Evolutionary conservation across 2,329 filamentous ascomycete genomes (phyloP).

Genomic region (Akanthomyces lecanii): DNA sequence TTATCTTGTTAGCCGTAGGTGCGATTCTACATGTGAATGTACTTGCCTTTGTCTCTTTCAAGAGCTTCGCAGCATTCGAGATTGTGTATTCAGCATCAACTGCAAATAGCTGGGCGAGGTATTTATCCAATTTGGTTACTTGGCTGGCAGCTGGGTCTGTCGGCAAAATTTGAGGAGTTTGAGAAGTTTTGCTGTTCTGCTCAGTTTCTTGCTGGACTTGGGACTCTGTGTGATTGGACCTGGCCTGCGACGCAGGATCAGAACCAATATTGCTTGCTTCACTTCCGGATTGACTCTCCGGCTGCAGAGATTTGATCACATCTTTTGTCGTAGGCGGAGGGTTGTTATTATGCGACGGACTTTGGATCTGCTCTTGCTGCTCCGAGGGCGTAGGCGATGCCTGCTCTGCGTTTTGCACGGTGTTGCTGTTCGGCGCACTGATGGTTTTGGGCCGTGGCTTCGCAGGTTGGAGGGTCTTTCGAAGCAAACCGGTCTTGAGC

Average conservation of each 20-base stretch:
- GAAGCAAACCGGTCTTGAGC: too few species aligned
- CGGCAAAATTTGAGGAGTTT: neutral
- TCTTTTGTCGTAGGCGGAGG: neutral
- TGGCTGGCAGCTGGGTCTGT: rapidly evolving
- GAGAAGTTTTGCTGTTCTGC: neutral
- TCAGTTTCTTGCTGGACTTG: neutral
- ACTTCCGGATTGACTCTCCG: neutral
- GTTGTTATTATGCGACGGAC: neutral
- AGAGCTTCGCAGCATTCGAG: neutral
- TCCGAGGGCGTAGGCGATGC: neutral
- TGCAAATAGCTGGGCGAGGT: neutral
- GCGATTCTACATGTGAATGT: too few species aligned
- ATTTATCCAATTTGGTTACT: neutral
- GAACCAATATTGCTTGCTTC: neutral
- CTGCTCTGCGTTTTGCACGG: neutral
- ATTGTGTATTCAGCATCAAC: neutral
- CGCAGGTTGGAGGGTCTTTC: neutral
- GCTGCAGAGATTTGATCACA: neutral
- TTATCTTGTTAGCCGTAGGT: neutral
- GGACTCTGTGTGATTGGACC: neutral
- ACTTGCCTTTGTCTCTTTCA: neutral
- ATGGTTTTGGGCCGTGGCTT: neutral
- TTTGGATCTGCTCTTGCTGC: neutral
- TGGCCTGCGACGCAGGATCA: neutral
- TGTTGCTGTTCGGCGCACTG: neutral